Conservation (phyloP, 1,139 yeast species). For the Geotrichum histeridarum region DNA sequence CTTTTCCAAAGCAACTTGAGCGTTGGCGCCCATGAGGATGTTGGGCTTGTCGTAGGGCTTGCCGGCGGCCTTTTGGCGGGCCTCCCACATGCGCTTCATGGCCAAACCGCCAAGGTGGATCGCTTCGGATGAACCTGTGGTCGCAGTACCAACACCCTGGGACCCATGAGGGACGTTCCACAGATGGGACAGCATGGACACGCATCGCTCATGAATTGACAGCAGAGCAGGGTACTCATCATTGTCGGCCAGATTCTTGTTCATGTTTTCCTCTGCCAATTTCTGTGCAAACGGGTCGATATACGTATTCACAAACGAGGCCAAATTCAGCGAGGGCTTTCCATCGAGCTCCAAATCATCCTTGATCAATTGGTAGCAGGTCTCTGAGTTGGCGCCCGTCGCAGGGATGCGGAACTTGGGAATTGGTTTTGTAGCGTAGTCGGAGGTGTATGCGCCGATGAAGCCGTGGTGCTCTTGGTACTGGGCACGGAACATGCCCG, state of each 20-base stretch:
- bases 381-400: slow-evolving; percentile 47
- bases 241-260: slow-evolving; percentile 85
- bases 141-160: slow-evolving; percentile 76
- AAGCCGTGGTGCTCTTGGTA: slow-evolving; percentile 19
- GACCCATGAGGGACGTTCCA: slow-evolving; percentile 69
- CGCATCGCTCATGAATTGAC: slow-evolving; percentile 75
- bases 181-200: slow-evolving; percentile 68
- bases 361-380: slow-evolving; percentile 59
- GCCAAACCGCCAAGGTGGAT: slow-evolving; percentile 91
- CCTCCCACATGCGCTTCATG: slow-evolving; percentile 85
- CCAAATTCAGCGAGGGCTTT: slow-evolving; percentile 74
- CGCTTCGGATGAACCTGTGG: slow-evolving; percentile 93
- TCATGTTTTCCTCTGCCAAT: slow-evolving; percentile 62
- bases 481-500: slow-evolving; percentile 21
- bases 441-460: slow-evolving; percentile 24
- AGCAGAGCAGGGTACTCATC: slow-evolving; percentile 88
- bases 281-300: slow-evolving; percentile 48
- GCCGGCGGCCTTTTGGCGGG: slow-evolving; percentile 54
- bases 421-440: slow-evolving; percentile 31
- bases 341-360: slow-evolving; percentile 82
- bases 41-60: slow-evolving; percentile 65
- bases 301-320: slow-evolving; percentile 81
- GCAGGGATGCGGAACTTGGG: slow-evolving; percentile 51
- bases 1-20: slow-evolving; percentile 91
- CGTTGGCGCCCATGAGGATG: slow-evolving; percentile 90